Percentiles rank a stretch among this genome's conserved stretches.
Conservation (phyloP, 2,329 filamentous ascomycete genomes). For the Cladosporium sp. region DNA sequence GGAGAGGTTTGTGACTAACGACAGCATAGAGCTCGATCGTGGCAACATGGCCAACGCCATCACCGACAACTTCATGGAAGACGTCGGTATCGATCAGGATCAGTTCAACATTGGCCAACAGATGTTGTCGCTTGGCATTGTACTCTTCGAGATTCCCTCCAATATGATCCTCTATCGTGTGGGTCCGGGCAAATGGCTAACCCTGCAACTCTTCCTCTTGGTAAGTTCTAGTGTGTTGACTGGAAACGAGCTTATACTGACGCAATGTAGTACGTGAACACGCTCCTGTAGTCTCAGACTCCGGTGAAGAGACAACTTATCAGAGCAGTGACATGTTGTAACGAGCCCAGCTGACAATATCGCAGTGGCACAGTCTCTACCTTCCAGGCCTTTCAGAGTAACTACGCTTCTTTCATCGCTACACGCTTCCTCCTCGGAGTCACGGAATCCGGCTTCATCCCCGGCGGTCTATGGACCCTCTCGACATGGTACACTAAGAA, state of each 20-base stretch:
- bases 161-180: constrained; percentile 32
- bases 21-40: constrained; percentile 16
- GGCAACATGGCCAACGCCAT: constrained; percentile 29
- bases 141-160: constrained; percentile 29
- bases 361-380: constrained; percentile 33
- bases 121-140: constrained; percentile 31
- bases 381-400: constrained; percentile 39
- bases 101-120: constrained; percentile 33
- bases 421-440: constrained; percentile 37
- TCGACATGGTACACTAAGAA: constrained; percentile 46
- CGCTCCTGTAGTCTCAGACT: too few relatives aligned
- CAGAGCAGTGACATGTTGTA: too few relatives aligned
- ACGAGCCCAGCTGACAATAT: constrained; percentile 32
- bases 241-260: not conserved
- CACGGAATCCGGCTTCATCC: constrained; percentile 43
- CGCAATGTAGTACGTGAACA: not conserved
- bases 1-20: not conserved
- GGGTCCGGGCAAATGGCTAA: constrained; percentile 38
- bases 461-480: constrained; percentile 45
- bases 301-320: too few relatives aligned
- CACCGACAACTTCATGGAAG: constrained; percentile 29
- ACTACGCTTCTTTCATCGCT: constrained; percentile 34
- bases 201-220: constrained; percentile 34
- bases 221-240: not conserved
- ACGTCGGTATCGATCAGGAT: constrained; percentile 28